A percentile compares a stretch with the other conserved stretches of the same genome.
Conservation (phyloP, 257 asterid species). For the Ligustrum vulgare region DNA sequence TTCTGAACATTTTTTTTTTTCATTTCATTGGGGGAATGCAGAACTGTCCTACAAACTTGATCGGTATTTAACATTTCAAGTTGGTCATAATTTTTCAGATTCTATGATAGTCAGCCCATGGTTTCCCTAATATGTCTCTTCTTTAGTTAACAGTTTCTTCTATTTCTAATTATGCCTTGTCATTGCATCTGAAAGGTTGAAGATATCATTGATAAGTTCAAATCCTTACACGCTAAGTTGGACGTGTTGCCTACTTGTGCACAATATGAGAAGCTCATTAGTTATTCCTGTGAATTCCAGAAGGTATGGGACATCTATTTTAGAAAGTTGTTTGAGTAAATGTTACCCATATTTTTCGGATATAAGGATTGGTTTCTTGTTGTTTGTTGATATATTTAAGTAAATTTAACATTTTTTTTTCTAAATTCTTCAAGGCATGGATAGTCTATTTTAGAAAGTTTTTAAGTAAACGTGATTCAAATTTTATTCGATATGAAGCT, state of each 20-base stretch:
- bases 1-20: constrained; percentile 20
- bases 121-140: constrained; percentile 14
- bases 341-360: constrained; percentile 1
- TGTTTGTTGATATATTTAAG: not conserved
- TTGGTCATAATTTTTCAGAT: constrained; percentile 12
- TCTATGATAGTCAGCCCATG: not conserved
- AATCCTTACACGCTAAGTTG: constrained; percentile 47
- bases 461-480: not conserved
- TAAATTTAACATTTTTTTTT: not conserved
- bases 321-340: constrained; percentile 9
- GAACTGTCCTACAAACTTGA: constrained; percentile 15
- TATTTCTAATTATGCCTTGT: constrained; percentile 1
- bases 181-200: constrained; percentile 59
- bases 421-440: not conserved
- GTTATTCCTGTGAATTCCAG: constrained; percentile 47
- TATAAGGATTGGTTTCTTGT: not conserved
- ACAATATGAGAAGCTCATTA: constrained; percentile 64
- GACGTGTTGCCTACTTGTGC: constrained; percentile 60
- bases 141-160: constrained; percentile 23
- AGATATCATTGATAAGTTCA: constrained; percentile 53
- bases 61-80: not conserved
- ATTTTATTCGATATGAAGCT: not conserved
- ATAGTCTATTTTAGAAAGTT: not conserved
- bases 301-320: constrained; percentile 53
- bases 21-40: constrained; percentile 8